Conservation (phyloP, 208 protist species). For the Balamuthia mandrillaris region DNA sequence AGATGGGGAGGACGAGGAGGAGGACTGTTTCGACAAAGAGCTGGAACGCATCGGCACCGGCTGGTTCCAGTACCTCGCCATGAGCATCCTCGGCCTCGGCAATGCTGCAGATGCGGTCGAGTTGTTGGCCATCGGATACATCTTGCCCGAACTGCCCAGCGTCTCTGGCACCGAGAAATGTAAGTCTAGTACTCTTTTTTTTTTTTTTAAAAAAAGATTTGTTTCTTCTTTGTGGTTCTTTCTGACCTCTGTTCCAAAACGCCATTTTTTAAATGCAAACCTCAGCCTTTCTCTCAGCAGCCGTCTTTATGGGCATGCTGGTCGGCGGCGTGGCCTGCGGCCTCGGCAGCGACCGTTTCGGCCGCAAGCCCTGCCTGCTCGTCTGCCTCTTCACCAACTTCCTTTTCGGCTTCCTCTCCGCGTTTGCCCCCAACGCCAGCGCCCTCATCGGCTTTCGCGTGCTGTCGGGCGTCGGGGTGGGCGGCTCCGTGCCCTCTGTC, state of each 20-base stretch:
- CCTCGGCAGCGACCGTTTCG: background rate
- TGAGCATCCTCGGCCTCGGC: constrained; percentile 22
- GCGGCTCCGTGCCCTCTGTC: constrained; percentile 42
- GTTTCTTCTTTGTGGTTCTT: too few relatives aligned
- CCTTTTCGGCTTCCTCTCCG: constrained; percentile 23
- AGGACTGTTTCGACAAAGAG: background rate
- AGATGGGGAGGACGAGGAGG: too few relatives aligned
- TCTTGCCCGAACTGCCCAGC: constrained; percentile 35
- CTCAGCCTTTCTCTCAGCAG: constrained; percentile 32
- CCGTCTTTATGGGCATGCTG: constrained; percentile 44
- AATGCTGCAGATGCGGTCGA: constrained; percentile 41
- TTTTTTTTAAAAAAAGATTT: too few relatives aligned
- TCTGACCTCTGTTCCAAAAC: too few relatives aligned
- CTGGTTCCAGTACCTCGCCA: constrained; percentile 1
- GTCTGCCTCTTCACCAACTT: constrained; percentile 27
- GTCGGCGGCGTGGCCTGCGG: constrained; percentile 36
- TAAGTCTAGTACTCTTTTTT: too few relatives aligned
- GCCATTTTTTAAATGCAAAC: too few relatives aligned
- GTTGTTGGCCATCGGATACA: constrained; percentile 47
- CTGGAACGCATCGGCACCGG: constrained; percentile 2
- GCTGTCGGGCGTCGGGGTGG: constrained; percentile 38
- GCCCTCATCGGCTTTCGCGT: constrained; percentile 20
- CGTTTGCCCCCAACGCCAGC: background rate
- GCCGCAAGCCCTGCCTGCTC: constrained; percentile 36
- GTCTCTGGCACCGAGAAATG: background rate